Base-by-base conservation (phyloP, 345 rosid genomes). In the thale cress (Arabidopsis thaliana) region DNA sequence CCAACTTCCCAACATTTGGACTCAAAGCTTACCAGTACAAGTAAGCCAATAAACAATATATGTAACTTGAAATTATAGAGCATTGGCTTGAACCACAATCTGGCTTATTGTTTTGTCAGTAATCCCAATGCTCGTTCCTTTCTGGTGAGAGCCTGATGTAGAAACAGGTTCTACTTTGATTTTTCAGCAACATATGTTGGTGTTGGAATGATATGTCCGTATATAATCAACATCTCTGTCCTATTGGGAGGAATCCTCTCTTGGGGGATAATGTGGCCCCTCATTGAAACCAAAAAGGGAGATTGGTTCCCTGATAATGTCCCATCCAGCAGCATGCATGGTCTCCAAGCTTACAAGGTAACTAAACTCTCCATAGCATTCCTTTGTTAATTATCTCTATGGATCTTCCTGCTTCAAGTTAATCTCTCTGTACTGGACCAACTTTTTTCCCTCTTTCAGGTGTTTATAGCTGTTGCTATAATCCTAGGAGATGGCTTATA, bases 211-310 rank as follows among this genome's bases (percentile, higher is more conserved):
- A 90, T 90, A 52, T 91, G 95, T 57, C 93, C 91, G 40, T 87
- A 89, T 80, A 79, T 91, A 38, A 66, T 91, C 30, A 89, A 91
- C 80, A 11, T 89, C 50, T 91, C 95, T 6, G 67, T 87, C 49
- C 83, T 91, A 37, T 60, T 89, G 51, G 93, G 97, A 51, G 95
- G 88, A 41, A 78, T 89, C 8, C 85, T 91, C 46, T 91, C 97
- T 25, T 91, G 95, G 95, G 95, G 91, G 25, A 32, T 91, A 22
- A 88, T 89, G 89, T 91, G 95, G 93, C 97, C 97, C 79, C 85
- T 91, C 33, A 91, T 91, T 42, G 88, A 81, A 61, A 73, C 78
- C 0, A 81, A 66, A 72, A 82, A 82, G 66, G 93, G 97, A 55
- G 77, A 85, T 62, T 89, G 93, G 95, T 89, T 68, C 41, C 44